phyloP scores from a whole-genome alignment of 1,139 yeast genomes.

The Zygosaccharomyces pseudobailii region DNA sequence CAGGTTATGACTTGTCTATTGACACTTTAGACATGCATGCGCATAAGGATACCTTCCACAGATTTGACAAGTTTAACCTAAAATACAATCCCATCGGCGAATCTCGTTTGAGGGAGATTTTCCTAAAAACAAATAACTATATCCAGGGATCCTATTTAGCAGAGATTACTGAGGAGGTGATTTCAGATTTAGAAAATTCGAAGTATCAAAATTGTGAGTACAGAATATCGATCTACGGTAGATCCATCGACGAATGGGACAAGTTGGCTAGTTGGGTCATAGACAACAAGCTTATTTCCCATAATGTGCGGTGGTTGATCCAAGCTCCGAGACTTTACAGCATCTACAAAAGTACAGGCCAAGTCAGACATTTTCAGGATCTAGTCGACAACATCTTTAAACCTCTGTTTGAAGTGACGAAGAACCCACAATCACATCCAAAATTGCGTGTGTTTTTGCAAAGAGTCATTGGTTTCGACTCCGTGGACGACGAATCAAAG shows the following conservation, averaged over 20 bases:
- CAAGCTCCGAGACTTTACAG: conserved; percentile 94
- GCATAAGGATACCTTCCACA: conserved; percentile 94
- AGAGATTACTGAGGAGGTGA: conserved; percentile 87
- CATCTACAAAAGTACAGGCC: conserved; percentile 72
- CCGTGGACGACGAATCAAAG: conserved; percentile 97
- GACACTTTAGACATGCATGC: conserved; percentile 99
- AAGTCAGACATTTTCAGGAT: conserved; percentile 69
- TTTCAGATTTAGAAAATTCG: conserved; percentile 87
- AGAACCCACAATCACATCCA: conserved; percentile 81
- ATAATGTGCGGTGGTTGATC: conserved; percentile 93
- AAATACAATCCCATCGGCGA: conserved; percentile 98
- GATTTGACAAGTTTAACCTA: conserved; percentile 95
- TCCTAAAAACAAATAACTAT: conserved; percentile 90
- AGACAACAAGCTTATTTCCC: conserved; percentile 85
- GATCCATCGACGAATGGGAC: conserved; percentile 90
- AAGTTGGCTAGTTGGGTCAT: conserved; percentile 92
- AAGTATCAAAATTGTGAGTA: conserved; percentile 97
- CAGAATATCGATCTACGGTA: conserved; percentile 90
- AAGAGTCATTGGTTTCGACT: conserved; percentile 95
- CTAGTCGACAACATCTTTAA: conserved; percentile 71
- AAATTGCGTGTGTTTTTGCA: conserved; percentile 82
- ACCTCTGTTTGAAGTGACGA: conserved; percentile 90
- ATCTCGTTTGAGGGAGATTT: conserved; percentile 91
- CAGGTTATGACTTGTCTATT: conserved; percentile 91
- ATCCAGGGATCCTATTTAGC: conserved; percentile 87